Evolutionary conservation across 495 filamentous ascomycete species (phyloP).

Genomic region (Rostrohypoxylon terebratum): DNA sequence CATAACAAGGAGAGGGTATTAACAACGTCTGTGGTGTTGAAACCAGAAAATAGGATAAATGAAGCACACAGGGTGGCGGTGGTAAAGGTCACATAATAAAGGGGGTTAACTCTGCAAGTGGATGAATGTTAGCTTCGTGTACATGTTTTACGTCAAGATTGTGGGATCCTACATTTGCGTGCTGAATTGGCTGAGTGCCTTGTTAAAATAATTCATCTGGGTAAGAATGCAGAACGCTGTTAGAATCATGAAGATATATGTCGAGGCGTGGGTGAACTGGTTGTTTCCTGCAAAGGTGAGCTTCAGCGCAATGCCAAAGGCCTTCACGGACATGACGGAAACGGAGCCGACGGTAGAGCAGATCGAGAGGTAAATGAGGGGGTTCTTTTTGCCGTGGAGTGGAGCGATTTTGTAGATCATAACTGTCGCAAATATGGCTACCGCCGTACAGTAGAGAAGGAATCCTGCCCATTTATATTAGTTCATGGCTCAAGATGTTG

Average conservation of each 20-base stretch:
- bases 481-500: constrained; percentile 4
- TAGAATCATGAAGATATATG: constrained; percentile 96
- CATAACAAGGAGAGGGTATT: constrained; percentile 93
- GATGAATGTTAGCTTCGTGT: constrained; percentile 47
- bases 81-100: constrained; percentile 99
- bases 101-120: constrained; percentile 83
- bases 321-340: constrained; percentile 98
- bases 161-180: constrained; percentile 83
- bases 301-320: constrained; percentile 96
- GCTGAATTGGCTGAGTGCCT: constrained; percentile 95
- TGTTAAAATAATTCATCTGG: constrained; percentile 99
- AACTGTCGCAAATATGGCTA: constrained; percentile 82
- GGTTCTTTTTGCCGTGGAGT: constrained; percentile 90
- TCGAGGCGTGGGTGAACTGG: constrained; percentile 92
- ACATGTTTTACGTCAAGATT: not conserved
- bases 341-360: constrained; percentile 96
- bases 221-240: constrained; percentile 92
- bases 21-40: constrained; percentile 94
- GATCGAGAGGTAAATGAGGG: constrained; percentile 94
- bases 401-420: constrained; percentile 98
- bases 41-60: constrained; percentile 96
- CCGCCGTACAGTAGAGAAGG: constrained; percentile 80
- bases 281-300: constrained; percentile 91
- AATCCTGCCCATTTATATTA: constrained; percentile 72
- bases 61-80: constrained; percentile 94